Conservation (phyloP, 2,329 filamentous ascomycete genomes). For the Alternaria dauci region DNA sequence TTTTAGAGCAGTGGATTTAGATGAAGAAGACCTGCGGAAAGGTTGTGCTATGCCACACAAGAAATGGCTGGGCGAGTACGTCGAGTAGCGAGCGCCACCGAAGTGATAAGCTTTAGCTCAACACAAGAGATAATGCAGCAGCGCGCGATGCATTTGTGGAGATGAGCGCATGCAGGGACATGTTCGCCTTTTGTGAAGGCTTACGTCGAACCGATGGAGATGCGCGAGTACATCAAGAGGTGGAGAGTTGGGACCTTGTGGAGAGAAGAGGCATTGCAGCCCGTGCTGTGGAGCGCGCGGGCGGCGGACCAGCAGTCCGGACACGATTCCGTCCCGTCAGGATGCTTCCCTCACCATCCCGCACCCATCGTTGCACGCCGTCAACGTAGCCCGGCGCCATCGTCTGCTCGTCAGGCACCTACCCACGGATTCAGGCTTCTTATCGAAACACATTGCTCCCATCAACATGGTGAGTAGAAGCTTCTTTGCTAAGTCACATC, state of each 20-base stretch:
- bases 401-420: neutral
- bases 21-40: neutral
- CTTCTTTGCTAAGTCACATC: neutral
- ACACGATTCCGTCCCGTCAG: neutral
- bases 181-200: neutral
- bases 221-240: neutral
- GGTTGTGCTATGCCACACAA: neutral
- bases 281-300: neutral
- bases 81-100: neutral
- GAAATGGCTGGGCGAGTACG: neutral
- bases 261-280: neutral
- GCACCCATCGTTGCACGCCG: neutral
- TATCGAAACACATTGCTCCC: neutral
- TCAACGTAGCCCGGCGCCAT: neutral
- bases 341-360: neutral
- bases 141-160: neutral
- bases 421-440: neutral
- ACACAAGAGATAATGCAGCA: neutral
- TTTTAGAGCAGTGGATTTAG: neutral
- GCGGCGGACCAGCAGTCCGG: neutral
- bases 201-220: neutral
- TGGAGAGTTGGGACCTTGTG: neutral
- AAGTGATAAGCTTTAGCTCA: neutral
- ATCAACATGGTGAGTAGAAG: neutral
- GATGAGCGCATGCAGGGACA: neutral